Evolutionary conservation across 306 rosid genomes (phyloP), one percentile per base, ranked within the genome.

Genomic region (Luffa aegyptiaca): DNA sequence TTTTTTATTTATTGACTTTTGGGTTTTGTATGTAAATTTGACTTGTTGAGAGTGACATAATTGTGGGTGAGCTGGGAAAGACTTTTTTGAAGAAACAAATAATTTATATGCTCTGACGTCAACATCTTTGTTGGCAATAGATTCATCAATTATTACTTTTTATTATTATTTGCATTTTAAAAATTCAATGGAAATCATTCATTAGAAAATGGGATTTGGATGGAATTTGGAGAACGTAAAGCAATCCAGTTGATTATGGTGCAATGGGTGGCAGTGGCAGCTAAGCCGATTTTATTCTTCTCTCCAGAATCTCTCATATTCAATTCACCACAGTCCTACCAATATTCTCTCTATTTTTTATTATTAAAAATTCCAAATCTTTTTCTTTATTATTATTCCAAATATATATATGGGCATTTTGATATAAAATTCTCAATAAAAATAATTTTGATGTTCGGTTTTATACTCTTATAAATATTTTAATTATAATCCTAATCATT

Each of bases 21-120:
- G 46, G 78, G 44, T 17, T 73, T 74, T 74, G 78, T 74, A 17
- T 74, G 62, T 74, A 74, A 74, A 74, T 51, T 74, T 74, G 78
- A 74, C 78, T 74, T 74, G 45, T 51, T 33, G 61, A 74, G 56
- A 41, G 78, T 51, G 78, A 74, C 56, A 72, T 31, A 74, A 74
- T 16, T 74, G 78, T 48, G 78, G 62, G 46, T 48, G 61, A 74
- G 78, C 62, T 74, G 61, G 78, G 56, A 33, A 31, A 74, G 78
- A 74, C 78, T 74, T 74, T 71, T 71, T 33, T 33, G 5, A 51
- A 51, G 59, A 37, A 35, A 74, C 59, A 74, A 33, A 33, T 53
- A 75, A 35, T 75, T 75, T 33, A 75, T 53, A 53, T 75, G 48
- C 64, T 75, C 33, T 75, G 48, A 75, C 44, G 64, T 52, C 79